Base-by-base conservation (phyloP, 192 early-diverging fungal genomes). In the Backusella mclennaniae region DNA sequence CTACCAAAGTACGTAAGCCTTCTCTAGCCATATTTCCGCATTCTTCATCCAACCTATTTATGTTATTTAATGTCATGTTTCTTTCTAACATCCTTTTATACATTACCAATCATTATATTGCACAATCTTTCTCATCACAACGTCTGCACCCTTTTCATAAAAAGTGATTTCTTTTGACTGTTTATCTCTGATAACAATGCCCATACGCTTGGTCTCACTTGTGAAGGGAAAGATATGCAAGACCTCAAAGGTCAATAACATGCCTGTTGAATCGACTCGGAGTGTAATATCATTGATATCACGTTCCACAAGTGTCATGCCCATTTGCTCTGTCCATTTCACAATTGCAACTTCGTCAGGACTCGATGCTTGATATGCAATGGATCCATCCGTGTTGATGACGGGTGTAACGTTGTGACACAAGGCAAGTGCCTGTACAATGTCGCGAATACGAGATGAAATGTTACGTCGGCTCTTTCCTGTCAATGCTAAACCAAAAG, bases 201-300 rank as follows among this genome's bases (percentile, higher is more conserved):
- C 97, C 97, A 99, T 99, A 53, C 97, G 91, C 83, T 99, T 99
- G 11, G 92, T 92, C 82, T 99, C 96, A 84, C 93, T 95, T n/a
- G 96, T 99, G 80, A 99, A 99, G n/a, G 97, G 97, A 74, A 99
- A 99, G 9, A 95, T 88, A n/a, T 97, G 92, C 14, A 99, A 84
- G 2, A 99, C 90, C 31, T 92, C 87, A 82, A 89, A 98, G 29
- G 90, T 85, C 42, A 94, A 79, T 38, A 78, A 70, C 5, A 87
- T 83, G 3, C 85, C 90, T 19, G 86, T 74, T 0, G 86, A 82
- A 21, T 80, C 83, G 31, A 91, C 85, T 35, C 88, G 87, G 44
- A 94, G 73, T 21, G 88, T 88, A 42, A 97, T 94, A 12, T 88
- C 85, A 31, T 87, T 81, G 41, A 92, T 83, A 68, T 95, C 92